Percentiles rank a stretch among this genome's conserved stretches.
phyloP scores from a whole-genome alignment of 306 rosid species.

The Medicago arabica region DNA sequence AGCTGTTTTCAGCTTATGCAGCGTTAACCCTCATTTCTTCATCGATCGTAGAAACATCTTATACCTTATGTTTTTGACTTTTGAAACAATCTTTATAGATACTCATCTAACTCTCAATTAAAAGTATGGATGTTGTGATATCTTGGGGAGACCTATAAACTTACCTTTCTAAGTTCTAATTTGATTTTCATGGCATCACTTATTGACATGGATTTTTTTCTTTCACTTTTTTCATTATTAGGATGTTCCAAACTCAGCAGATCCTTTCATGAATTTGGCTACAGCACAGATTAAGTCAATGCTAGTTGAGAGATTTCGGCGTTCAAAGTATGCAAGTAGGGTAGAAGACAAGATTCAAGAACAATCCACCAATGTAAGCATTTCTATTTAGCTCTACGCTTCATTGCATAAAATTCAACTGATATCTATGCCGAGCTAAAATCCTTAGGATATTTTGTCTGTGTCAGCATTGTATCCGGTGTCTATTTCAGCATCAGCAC shows the following conservation, averaged over 20 bases:
- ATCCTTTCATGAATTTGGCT: slow-evolving; percentile 79
- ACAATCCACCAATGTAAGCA: slow-evolving; percentile 66
- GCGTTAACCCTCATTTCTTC: neutral
- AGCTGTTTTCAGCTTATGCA: neutral
- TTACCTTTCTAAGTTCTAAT: too few species aligned
- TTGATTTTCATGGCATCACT: neutral
- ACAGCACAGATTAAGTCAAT: slow-evolving; percentile 79
- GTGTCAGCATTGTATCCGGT: neutral
- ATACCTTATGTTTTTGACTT: neutral
- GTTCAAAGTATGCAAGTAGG: slow-evolving; percentile 64
- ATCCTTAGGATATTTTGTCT: neutral
- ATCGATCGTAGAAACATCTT: neutral
- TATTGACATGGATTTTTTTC: slow-evolving; percentile 18
- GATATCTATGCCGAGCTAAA: neutral
- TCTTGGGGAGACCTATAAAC: too few species aligned
- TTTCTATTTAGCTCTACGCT: slow-evolving; percentile 7
- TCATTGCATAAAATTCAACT: neutral
- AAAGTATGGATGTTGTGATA: too few species aligned
- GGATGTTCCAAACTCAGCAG: slow-evolving; percentile 79
- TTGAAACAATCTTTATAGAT: too few species aligned
- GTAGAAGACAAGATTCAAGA: slow-evolving; percentile 68
- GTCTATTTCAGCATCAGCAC: neutral
- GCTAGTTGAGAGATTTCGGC: slow-evolving; percentile 76
- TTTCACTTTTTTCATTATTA: slow-evolving; percentile 32
- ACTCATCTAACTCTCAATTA: too few species aligned